Evolutionary conservation across 2,329 filamentous ascomycete species (phyloP).

Genomic region (Colletotrichum karsti): DNA sequence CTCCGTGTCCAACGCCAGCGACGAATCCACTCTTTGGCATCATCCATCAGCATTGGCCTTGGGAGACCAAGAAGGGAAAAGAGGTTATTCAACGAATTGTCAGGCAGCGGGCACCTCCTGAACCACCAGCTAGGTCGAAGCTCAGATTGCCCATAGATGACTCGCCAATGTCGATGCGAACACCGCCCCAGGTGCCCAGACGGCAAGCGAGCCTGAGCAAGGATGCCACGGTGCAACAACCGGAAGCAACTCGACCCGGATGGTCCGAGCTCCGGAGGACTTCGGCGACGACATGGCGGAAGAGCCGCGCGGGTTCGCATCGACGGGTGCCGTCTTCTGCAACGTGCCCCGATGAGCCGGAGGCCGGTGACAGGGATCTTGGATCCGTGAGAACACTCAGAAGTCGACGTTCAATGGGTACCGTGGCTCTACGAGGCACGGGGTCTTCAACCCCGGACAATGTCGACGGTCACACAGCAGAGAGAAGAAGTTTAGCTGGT

Average conservation of each 20-base stretch:
- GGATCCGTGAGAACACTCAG: not conserved
- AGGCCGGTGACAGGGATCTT: not conserved
- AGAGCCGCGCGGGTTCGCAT: not conserved
- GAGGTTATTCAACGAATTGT: constrained; percentile 49
- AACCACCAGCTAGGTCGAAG: not conserved
- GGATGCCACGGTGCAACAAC: not conserved
- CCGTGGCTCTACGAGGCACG: constrained; percentile 1
- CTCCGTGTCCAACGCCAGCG: constrained; percentile 47
- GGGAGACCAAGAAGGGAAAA: constrained; percentile 53
- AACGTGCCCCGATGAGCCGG: constrained; percentile 16
- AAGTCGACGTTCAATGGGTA: constrained; percentile 20
- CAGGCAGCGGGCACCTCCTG: constrained; percentile 13
- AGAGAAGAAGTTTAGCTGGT: not conserved
- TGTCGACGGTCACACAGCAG: not conserved
- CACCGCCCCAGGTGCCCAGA: constrained; percentile 9
- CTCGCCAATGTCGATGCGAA: not conserved
- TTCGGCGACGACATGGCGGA: constrained; percentile 1
- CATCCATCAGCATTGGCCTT: constrained; percentile 59
- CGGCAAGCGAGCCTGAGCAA: constrained; percentile 23
- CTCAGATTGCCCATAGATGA: not conserved
- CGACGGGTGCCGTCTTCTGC: constrained; percentile 13
- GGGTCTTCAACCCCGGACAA: not conserved
- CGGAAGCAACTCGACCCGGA: not conserved
- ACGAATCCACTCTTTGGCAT: constrained; percentile 52
- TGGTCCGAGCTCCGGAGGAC: constrained; percentile 3